Conservation (phyloP, 176 grass and related monocot genomes). For the Cymbopogon citratus region DNA sequence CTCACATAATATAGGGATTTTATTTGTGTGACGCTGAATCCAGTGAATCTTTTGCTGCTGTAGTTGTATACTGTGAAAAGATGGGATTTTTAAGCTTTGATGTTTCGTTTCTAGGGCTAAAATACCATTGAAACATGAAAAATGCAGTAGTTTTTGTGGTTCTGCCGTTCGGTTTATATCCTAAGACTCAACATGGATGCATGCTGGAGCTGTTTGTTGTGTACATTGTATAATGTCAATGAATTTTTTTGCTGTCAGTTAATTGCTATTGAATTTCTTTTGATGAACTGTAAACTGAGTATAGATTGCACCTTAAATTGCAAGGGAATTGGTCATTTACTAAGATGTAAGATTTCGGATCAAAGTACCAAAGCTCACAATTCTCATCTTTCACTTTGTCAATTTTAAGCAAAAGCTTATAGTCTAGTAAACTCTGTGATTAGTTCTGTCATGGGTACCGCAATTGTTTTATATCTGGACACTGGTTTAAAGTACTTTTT, state of each 20-base stretch:
- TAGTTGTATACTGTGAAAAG: background rate
- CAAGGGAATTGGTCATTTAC: background rate
- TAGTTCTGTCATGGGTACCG: background rate
- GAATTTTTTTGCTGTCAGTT: background rate
- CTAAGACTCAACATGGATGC: background rate
- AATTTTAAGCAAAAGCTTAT: background rate
- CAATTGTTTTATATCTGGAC: background rate
- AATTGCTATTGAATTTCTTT: background rate
- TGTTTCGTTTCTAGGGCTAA: background rate
- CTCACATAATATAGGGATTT: background rate
- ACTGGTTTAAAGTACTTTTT: background rate
- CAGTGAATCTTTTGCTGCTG: background rate
- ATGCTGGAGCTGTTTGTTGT: background rate
- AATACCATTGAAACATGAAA: background rate
- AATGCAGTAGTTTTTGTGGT: background rate
- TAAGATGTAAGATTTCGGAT: background rate
- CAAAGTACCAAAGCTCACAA: background rate
- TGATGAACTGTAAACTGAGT: background rate
- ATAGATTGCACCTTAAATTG: background rate
- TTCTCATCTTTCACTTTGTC: background rate
- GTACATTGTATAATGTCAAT: background rate
- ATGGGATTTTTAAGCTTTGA: background rate
- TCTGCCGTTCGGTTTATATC: background rate
- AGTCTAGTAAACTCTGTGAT: background rate
- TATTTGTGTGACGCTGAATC: background rate